Conservation (phyloP, 2,329 filamentous ascomycete species). For the Amauroascus niger region DNA sequence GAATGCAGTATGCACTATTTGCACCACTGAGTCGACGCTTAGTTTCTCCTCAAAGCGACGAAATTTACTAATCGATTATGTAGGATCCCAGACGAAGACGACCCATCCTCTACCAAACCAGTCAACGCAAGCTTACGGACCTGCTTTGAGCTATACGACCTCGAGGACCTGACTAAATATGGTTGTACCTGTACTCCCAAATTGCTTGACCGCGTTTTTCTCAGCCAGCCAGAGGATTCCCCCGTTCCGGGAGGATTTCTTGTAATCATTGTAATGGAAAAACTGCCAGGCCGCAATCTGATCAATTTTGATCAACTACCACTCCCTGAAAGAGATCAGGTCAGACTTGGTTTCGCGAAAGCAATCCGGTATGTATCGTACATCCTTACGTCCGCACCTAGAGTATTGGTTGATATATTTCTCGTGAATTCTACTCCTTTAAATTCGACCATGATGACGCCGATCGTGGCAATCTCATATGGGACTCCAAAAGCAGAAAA, state of each 20-base stretch:
- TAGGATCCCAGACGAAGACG: not conserved
- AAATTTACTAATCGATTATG: no score
- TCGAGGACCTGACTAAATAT: slow-evolving; percentile 5
- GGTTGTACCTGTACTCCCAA: slow-evolving; percentile 10
- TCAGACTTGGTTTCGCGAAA: slow-evolving; percentile 16
- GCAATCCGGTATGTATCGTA: slow-evolving; percentile 13
- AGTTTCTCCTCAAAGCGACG: no score
- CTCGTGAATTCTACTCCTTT: slow-evolving; percentile 14
- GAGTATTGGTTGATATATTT: not conserved
- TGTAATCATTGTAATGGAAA: slow-evolving; percentile 13
- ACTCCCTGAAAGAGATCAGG: slow-evolving; percentile 15
- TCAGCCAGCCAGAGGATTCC: slow-evolving; percentile 1
- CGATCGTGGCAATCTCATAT: slow-evolving; percentile 22
- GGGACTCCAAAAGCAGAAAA: slow-evolving; percentile 14
- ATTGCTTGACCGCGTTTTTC: not conserved
- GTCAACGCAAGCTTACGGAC: not conserved
- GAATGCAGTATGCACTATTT: no score
- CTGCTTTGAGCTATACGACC: not conserved
- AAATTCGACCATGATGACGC: slow-evolving; percentile 11
- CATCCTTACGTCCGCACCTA: no score
- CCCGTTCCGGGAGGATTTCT: slow-evolving; percentile 13
- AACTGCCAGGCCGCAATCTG: slow-evolving; percentile 15
- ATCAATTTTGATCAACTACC: slow-evolving; percentile 14
- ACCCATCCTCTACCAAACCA: not conserved
- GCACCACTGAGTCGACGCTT: no score